Evolutionary conservation across 2,329 filamentous ascomycete genomes (phyloP).

Genomic region (Westerdykella sp.): DNA sequence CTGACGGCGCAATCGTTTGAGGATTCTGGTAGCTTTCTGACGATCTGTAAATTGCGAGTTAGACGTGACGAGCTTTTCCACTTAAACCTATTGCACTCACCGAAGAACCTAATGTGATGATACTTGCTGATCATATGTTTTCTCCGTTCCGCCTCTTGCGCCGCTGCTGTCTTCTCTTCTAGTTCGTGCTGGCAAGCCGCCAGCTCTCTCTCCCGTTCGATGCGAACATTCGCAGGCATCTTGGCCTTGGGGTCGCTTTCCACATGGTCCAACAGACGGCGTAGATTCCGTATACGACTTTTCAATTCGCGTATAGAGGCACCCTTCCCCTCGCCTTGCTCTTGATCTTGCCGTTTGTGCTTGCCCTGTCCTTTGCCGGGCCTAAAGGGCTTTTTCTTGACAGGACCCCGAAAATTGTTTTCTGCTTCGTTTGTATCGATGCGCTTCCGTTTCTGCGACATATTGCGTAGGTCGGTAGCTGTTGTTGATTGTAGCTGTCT

Average conservation of each 20-base stretch:
- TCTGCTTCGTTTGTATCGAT: conserved; percentile 14
- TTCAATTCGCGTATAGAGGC: conserved; percentile 55
- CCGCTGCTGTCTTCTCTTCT: conserved; percentile 33
- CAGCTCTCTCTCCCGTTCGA: conserved; percentile 67
- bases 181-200: conserved; percentile 61
- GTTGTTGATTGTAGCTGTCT: conserved; percentile 1
- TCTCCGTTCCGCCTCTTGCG: conserved; percentile 55
- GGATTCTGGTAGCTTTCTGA: conserved; percentile 62
- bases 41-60: conserved; percentile 47
- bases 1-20: conserved; percentile 59
- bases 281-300: conserved; percentile 64
- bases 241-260: conserved; percentile 41
- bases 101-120: conserved; percentile 80
- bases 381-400: conserved; percentile 25
- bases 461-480: conserved; percentile 3
- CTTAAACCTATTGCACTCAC: conserved; percentile 41
- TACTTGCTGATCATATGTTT: conserved; percentile 71
- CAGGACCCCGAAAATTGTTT: conserved; percentile 5
- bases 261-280: conserved; percentile 57
- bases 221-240: conserved; percentile 61
- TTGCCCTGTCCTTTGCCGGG: conserved; percentile 11
- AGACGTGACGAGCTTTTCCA: background rate
- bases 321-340: conserved; percentile 21
- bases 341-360: conserved; percentile 11
- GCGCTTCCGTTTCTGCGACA: conserved; percentile 35